phyloP scores from a whole-genome alignment of 441 rosid genomes.

The Jatropha podagrica region DNA sequence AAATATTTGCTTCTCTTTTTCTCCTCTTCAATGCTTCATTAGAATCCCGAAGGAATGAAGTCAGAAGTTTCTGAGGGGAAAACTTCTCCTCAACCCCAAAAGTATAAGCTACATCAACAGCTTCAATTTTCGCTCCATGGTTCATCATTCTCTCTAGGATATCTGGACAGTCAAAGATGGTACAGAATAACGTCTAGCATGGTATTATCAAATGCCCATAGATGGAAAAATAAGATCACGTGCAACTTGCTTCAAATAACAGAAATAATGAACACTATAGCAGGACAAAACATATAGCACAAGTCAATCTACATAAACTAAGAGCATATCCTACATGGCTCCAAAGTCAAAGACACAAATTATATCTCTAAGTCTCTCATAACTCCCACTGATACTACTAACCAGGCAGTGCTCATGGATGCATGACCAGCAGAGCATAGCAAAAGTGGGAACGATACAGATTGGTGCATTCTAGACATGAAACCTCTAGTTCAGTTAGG shows the following conservation, averaged over 20 bases:
- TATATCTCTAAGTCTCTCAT: neutral
- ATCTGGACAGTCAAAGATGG: constrained; percentile 36
- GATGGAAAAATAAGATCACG: neutral
- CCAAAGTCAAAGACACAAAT: neutral
- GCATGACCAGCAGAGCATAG: neutral
- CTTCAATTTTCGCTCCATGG: constrained; percentile 52
- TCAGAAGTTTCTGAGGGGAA: constrained; percentile 52
- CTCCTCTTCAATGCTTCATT: constrained; percentile 48
- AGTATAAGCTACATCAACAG: constrained; percentile 50
- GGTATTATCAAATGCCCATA: neutral
- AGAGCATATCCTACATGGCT: constrained; percentile 5
- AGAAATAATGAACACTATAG: neutral
- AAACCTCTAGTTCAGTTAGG: neutral
- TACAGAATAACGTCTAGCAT: constrained; percentile 2
- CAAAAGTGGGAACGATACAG: neutral
- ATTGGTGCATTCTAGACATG: neutral
- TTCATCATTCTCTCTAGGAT: constrained; percentile 51
- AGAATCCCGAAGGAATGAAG: constrained; percentile 42
- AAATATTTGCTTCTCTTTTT: constrained; percentile 36
- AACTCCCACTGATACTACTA: neutral
- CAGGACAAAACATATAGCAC: neutral
- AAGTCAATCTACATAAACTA: neutral
- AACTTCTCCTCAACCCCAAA: constrained; percentile 61
- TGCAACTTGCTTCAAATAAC: neutral
- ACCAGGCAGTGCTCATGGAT: neutral